Conservation (phyloP, 371 early-diverging fungal genomes). For the Massospora cicadina region DNA sequence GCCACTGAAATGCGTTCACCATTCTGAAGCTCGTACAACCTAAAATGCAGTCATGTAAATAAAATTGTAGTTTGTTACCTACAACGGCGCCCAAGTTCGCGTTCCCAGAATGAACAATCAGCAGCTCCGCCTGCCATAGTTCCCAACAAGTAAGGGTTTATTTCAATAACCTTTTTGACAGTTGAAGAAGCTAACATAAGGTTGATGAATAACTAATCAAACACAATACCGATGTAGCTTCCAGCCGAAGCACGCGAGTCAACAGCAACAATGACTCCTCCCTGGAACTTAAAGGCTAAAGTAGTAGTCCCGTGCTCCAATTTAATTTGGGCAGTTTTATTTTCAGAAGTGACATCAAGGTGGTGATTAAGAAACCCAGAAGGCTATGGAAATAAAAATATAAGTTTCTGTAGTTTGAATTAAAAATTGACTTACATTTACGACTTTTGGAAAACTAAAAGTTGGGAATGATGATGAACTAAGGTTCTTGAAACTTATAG, state of each 20-base stretch:
- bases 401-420: background rate
- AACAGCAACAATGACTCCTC: constrained; percentile 96
- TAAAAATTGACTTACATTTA: background rate
- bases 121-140: constrained; percentile 99
- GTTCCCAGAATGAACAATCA: constrained; percentile 99
- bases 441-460: background rate
- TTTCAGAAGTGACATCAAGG: constrained; percentile 38
- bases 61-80: constrained; percentile 20
- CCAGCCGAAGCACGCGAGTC: constrained; percentile 99
- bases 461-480: background rate
- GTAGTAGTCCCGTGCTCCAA: constrained; percentile 99
- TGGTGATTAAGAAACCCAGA: constrained; percentile 37
- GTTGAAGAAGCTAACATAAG: constrained; percentile 73
- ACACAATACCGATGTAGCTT: constrained; percentile 72
- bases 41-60: constrained; percentile 13
- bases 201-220: background rate
- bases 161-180: constrained; percentile 99
- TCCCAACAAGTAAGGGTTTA: constrained; percentile 97
- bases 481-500: background rate
- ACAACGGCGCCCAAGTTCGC: constrained; percentile 94
- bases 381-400: constrained; percentile 23
- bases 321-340: constrained; percentile 39
- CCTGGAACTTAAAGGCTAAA: constrained; percentile 93
- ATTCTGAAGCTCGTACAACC: constrained; percentile 90
- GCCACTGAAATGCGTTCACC: constrained; percentile 97